These are phyloP conservation scores for Aspergillus fructus DNA, from an alignment of 2,329 filamentous ascomycete genomes.

Conservation along the genomic window DNA sequence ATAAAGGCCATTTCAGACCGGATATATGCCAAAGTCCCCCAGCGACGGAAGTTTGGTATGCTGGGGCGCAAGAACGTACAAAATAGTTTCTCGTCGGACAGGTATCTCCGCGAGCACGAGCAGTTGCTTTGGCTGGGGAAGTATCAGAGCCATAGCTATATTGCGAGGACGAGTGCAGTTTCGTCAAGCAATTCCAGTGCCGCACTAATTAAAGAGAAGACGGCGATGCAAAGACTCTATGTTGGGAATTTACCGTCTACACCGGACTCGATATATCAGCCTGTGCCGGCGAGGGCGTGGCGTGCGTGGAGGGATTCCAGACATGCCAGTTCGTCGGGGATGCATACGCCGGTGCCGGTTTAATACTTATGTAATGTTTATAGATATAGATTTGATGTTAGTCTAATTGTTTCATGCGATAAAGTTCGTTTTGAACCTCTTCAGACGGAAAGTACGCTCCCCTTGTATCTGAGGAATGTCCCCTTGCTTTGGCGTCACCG, in stretches of 20 bases:
- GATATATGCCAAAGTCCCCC: conserved; percentile 60
- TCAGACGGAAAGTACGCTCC: no score
- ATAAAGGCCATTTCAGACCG: conserved; percentile 54
- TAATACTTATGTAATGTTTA: no score
- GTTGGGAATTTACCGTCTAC: neutral
- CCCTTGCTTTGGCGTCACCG: no score
- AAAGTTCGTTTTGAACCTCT: no score
- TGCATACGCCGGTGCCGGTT: neutral
- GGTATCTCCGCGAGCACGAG: conserved; percentile 61
- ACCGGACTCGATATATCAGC: conserved; percentile 1
- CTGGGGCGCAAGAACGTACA: conserved; percentile 57
- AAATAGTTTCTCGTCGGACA: conserved; percentile 57
- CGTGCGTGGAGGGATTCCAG: conserved; percentile 1
- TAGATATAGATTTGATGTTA: no score
- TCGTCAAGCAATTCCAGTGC: conserved; percentile 6
- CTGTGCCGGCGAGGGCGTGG: neutral
- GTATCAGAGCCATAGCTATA: conserved; percentile 18
- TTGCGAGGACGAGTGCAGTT: conserved; percentile 7
- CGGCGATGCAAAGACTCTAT: neutral
- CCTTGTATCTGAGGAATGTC: no score
- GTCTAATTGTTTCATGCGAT: no score
- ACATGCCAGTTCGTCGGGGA: neutral
- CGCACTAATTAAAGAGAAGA: neutral
- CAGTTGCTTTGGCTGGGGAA: conserved; percentile 56
- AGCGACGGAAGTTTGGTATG: conserved; percentile 59